Conservation (phyloP, 768 basidiomycete genomes). For the Boletus rex-veris region DNA sequence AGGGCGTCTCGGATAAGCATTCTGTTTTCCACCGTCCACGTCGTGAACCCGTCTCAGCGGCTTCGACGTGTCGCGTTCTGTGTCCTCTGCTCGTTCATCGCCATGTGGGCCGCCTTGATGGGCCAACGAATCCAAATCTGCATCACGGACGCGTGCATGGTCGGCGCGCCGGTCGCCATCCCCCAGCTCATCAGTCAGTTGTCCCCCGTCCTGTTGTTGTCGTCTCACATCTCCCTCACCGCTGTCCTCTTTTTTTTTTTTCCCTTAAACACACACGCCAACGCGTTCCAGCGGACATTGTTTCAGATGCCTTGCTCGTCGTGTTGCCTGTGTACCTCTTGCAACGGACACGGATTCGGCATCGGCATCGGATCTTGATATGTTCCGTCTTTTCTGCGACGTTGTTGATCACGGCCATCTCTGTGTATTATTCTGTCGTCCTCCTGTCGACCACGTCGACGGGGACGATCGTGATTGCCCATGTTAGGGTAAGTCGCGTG, state of each 20-base stretch:
- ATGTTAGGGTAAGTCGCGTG: slow-evolving; percentile 20
- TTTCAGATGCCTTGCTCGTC: slow-evolving; percentile 21
- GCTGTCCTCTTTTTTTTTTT: neutral
- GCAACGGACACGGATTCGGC: slow-evolving; percentile 1
- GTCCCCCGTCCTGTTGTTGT: neutral
- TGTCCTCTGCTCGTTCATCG: slow-evolving; percentile 13
- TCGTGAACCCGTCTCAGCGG: slow-evolving; percentile 9
- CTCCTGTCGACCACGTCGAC: neutral
- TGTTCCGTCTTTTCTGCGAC: slow-evolving; percentile 20
- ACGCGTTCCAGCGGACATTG: slow-evolving; percentile 13
- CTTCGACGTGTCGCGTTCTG: slow-evolving; percentile 3
- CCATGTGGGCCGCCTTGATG: slow-evolving; percentile 25
- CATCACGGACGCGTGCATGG: neutral
- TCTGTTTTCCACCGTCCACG: slow-evolving; percentile 21
- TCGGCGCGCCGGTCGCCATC: slow-evolving; percentile 7
- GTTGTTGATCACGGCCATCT: slow-evolving; percentile 15
- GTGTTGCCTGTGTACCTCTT: slow-evolving; percentile 15
- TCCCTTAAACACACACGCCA: too few relatives aligned
- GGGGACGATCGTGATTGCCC: slow-evolving; percentile 15
- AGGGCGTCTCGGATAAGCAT: slow-evolving; percentile 28
- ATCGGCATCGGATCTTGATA: slow-evolving; percentile 17
- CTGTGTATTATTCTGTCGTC: slow-evolving; percentile 14
- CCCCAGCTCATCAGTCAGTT: slow-evolving; percentile 22
- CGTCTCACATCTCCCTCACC: neutral
- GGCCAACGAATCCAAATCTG: slow-evolving; percentile 16